Conservation (phyloP, 257 asterid genomes). For the Haberlea rhodopensis region DNA sequence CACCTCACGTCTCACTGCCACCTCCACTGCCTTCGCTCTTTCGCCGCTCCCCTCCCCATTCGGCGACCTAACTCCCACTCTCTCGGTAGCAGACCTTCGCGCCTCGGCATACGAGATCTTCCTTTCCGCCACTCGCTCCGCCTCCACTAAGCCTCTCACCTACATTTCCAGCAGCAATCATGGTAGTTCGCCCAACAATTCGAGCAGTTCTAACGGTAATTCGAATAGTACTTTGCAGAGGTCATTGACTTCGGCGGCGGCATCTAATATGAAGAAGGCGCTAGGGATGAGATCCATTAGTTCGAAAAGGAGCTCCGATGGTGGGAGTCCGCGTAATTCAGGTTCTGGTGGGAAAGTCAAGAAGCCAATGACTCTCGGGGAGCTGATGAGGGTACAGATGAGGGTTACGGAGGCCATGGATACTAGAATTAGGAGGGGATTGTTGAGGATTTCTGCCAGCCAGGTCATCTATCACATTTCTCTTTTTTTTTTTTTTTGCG, state of each 20-base stretch:
- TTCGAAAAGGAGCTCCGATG: constrained; percentile 48
- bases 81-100: constrained; percentile 72
- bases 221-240: constrained; percentile 52
- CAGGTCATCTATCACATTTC: constrained; percentile 46
- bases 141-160: constrained; percentile 60
- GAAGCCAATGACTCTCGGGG: constrained; percentile 81
- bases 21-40: constrained; percentile 32
- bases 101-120: constrained; percentile 91
- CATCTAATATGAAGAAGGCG: constrained; percentile 97
- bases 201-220: constrained; percentile 22
- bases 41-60: constrained; percentile 78
- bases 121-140: constrained; percentile 72
- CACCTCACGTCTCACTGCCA: constrained; percentile 48
- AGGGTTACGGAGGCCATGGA: constrained; percentile 72
- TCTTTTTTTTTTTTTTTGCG: background rate
- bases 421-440: constrained; percentile 87
- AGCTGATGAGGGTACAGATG: constrained; percentile 89
- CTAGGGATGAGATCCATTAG: constrained; percentile 84
- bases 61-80: constrained; percentile 58
- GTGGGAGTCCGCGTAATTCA: constrained; percentile 39
- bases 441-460: constrained; percentile 91
- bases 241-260: constrained; percentile 90
- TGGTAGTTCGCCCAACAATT: constrained; percentile 27
- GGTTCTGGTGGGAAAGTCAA: constrained; percentile 62
- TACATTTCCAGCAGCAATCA: constrained; percentile 38